Conservation (phyloP, 2,329 filamentous ascomycete genomes). For the Helotiales sp. region DNA sequence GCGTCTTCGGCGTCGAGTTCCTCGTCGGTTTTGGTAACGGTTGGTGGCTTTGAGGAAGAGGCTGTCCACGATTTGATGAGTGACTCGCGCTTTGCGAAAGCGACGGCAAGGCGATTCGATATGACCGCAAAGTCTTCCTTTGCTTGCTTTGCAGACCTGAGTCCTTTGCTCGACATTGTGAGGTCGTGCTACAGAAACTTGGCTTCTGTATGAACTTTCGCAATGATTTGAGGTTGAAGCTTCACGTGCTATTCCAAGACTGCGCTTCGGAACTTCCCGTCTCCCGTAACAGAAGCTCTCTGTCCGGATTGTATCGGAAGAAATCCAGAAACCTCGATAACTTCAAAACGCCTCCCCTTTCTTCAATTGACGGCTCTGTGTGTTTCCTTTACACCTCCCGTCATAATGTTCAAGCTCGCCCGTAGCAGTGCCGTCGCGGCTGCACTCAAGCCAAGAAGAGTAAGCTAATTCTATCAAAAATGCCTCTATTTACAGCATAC, state of each 20-base stretch:
- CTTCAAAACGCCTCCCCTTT: slow-evolving; percentile 20
- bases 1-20: slow-evolving; percentile 37
- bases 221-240: slow-evolving; percentile 3
- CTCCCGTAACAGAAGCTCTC: slow-evolving; percentile 22
- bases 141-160: slow-evolving; percentile 25
- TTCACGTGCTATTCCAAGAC: slow-evolving; percentile 20
- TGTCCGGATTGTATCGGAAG: slow-evolving; percentile 24
- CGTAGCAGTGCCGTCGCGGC: slow-evolving; percentile 79
- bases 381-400: slow-evolving; percentile 26
- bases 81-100: slow-evolving; percentile 34
- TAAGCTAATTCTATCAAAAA: slow-evolving; percentile 44
- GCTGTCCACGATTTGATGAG: slow-evolving; percentile 35
- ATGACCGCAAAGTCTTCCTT: slow-evolving; percentile 33
- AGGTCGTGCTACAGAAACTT: background rate
- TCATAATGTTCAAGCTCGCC: slow-evolving; percentile 83
- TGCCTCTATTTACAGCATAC: slow-evolving; percentile 26
- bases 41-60: slow-evolving; percentile 22
- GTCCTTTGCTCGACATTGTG: slow-evolving; percentile 22
- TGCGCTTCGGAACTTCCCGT: slow-evolving; percentile 7
- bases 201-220: background rate
- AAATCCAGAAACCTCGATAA: slow-evolving; percentile 19
- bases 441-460: slow-evolving; percentile 76
- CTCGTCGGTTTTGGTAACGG: slow-evolving; percentile 30
- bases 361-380: slow-evolving; percentile 30
- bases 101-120: slow-evolving; percentile 34